A percentile compares a stretch with the other conserved stretches of the same genome.
Conservation (phyloP, 2,329 filamentous ascomycete species). For the Cladosporium sp. region DNA sequence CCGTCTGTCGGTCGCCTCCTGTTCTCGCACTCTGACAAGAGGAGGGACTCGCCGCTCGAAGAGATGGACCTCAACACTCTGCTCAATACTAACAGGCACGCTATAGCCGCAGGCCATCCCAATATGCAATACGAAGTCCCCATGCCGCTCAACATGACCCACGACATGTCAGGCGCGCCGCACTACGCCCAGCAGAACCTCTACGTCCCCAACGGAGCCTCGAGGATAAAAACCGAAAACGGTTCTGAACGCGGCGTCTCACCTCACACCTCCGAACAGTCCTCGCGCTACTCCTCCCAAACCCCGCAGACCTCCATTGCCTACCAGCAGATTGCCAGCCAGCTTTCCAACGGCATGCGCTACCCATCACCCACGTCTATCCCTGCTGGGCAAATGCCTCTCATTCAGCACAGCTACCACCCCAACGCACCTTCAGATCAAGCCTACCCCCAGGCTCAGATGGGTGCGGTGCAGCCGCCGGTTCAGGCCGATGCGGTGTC, state of each 20-base stretch:
- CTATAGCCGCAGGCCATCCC: slow-evolving; percentile 28
- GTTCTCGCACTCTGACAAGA: slow-evolving; percentile 27
- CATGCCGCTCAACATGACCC: slow-evolving; percentile 28
- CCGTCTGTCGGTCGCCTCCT: slow-evolving; percentile 28
- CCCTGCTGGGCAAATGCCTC: slow-evolving; percentile 36
- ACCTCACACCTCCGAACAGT: slow-evolving; percentile 51
- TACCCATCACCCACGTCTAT: slow-evolving; percentile 51
- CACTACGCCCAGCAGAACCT: slow-evolving; percentile 39
- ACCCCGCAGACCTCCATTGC: slow-evolving; percentile 46
- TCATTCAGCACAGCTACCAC: slow-evolving; percentile 53
- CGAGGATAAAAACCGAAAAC: slow-evolving; percentile 53
- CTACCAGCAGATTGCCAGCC: slow-evolving; percentile 45
- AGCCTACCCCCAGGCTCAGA: slow-evolving; percentile 36
- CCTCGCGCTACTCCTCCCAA: slow-evolving; percentile 54
- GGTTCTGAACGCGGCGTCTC: slow-evolving; percentile 55
- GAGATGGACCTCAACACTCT: slow-evolving; percentile 34
- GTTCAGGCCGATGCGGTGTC: slow-evolving; percentile 33
- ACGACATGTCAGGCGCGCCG: slow-evolving; percentile 26
- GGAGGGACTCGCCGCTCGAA: slow-evolving; percentile 33
- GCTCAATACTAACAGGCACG: slow-evolving; percentile 35
- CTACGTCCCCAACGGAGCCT: slow-evolving; percentile 45
- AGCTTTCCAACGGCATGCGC: slow-evolving; percentile 47
- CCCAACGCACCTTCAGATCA: slow-evolving; percentile 44
- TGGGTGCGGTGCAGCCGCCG: slow-evolving; percentile 28
- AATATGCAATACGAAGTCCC: slow-evolving; percentile 38